Evolutionary conservation across 306 rosid genomes (phyloP).

Genomic region (Acmispon strigosus): DNA sequence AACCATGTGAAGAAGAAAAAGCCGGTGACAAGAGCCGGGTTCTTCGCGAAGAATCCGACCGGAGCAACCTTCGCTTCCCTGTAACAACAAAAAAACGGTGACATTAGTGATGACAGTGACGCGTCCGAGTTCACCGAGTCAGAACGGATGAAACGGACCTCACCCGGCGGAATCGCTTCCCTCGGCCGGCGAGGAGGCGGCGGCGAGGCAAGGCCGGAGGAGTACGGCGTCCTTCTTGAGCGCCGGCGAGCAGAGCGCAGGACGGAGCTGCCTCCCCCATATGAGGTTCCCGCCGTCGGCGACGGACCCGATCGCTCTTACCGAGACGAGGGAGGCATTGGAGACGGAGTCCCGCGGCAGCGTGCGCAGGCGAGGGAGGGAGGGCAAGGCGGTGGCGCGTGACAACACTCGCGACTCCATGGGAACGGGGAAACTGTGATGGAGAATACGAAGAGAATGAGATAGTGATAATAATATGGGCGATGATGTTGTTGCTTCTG

Average conservation of each 20-base stretch:
- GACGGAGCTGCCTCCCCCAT: slow-evolving; percentile 93
- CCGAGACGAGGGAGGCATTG: slow-evolving; percentile 27
- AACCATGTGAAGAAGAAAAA: slow-evolving; percentile 94
- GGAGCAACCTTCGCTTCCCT: slow-evolving; percentile 74
- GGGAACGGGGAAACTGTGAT: background rate
- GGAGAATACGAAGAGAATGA: background rate
- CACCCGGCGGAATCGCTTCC: slow-evolving; percentile 99
- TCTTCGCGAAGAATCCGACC: slow-evolving; percentile 45
- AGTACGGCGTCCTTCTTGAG: slow-evolving; percentile 28
- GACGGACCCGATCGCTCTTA: slow-evolving; percentile 48
- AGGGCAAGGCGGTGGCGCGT: slow-evolving; percentile 58
- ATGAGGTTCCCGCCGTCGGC: slow-evolving; percentile 75
- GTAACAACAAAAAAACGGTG: background rate
- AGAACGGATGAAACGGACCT: slow-evolving; percentile 96
- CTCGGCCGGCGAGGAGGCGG: slow-evolving; percentile 71
- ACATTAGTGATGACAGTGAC: slow-evolving; percentile 30
- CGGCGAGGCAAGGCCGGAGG: slow-evolving; percentile 45
- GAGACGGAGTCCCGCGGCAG: slow-evolving; percentile 26
- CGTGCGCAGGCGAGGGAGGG: slow-evolving; percentile 43
- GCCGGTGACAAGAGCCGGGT: slow-evolving; percentile 71
- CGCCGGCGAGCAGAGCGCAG: slow-evolving; percentile 48
- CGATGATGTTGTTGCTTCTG: background rate
- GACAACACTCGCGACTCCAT: slow-evolving; percentile 93
- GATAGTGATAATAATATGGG: slow-evolving; percentile 1
- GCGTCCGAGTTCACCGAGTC: slow-evolving; percentile 34